These are phyloP conservation scores for Bidens hawaiensis DNA, from an alignment of 140 eudicot species.

Conservation along the genomic window DNA sequence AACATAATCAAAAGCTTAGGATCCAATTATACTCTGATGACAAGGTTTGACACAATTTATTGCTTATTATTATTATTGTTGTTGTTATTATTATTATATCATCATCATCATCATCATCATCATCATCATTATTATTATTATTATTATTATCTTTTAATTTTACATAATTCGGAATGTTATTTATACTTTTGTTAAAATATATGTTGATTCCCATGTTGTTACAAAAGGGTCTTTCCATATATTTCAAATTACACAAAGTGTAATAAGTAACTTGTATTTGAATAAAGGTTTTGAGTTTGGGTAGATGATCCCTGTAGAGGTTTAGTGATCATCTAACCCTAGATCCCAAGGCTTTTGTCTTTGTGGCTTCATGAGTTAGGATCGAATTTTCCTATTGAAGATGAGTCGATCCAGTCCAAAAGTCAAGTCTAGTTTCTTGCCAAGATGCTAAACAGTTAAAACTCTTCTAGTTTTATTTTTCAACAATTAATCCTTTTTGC, in stretches of 20 bases:
- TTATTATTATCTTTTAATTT: conserved; percentile 1
- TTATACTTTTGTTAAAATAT: background rate
- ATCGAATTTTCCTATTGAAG: background rate
- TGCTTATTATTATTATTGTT: too few species aligned
- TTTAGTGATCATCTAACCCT: background rate
- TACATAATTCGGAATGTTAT: conserved; percentile 2
- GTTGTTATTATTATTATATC: too few species aligned
- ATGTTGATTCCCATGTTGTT: conserved; percentile 9
- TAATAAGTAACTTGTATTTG: background rate
- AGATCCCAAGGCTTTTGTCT: background rate
- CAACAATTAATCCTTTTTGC: background rate
- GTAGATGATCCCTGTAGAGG: background rate
- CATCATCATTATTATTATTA: too few species aligned
- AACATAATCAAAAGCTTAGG: conserved; percentile 49
- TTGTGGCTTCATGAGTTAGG: background rate
- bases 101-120: too few species aligned
- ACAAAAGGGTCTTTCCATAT: background rate
- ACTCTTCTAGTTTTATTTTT: background rate
- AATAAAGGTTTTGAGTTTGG: background rate
- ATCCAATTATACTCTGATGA: conserved; percentile 66
- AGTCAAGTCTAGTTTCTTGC: background rate
- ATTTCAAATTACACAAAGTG: background rate
- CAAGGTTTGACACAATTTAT: conserved; percentile 42
- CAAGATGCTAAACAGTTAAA: background rate
- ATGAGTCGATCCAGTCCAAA: background rate